Conservation (phyloP, 352 stramenopile genomes). For the Phytophthora foliorum region DNA sequence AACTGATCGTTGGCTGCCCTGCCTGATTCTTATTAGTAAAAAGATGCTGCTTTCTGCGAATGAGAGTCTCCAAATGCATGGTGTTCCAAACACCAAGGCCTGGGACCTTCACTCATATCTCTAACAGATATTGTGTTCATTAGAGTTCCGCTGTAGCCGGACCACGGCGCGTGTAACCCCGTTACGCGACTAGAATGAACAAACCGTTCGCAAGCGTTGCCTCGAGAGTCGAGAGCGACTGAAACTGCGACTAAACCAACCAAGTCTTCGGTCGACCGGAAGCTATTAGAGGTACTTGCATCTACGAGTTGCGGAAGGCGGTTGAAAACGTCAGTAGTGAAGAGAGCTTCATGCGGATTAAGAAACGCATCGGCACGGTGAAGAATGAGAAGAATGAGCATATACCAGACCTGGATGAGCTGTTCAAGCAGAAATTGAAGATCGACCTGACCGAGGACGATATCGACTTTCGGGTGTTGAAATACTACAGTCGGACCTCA, state of each 20-base stretch:
- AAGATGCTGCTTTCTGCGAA: too few relatives aligned
- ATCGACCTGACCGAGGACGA: conserved; percentile 6
- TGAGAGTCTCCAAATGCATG: too few relatives aligned
- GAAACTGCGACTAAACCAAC: not conserved
- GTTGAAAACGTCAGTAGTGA: conserved; percentile 3
- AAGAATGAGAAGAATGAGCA: conserved; percentile 16
- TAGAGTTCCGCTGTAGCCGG: too few relatives aligned
- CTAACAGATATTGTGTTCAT: too few relatives aligned
- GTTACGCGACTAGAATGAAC: conserved; percentile 6
- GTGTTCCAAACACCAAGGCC: too few relatives aligned
- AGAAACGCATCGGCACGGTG: not conserved
- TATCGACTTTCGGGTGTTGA: conserved; percentile 9
- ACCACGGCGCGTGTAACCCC: not conserved
- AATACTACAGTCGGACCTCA: too few relatives aligned
- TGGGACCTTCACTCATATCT: too few relatives aligned
- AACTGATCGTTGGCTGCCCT: too few relatives aligned
- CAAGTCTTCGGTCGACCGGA: not conserved
- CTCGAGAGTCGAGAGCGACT: not conserved
- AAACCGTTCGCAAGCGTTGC: not conserved
- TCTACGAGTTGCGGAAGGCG: conserved; percentile 9
- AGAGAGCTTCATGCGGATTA: conserved; percentile 4
- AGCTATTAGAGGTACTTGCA: conserved; percentile 10
- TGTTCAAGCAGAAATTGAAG: conserved; percentile 9
- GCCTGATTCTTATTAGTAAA: too few relatives aligned
- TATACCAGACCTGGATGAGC: conserved; percentile 7